phyloP scores from a whole-genome alignment of 2,329 filamentous ascomycete genomes.

The Esteya vermicola region DNA sequence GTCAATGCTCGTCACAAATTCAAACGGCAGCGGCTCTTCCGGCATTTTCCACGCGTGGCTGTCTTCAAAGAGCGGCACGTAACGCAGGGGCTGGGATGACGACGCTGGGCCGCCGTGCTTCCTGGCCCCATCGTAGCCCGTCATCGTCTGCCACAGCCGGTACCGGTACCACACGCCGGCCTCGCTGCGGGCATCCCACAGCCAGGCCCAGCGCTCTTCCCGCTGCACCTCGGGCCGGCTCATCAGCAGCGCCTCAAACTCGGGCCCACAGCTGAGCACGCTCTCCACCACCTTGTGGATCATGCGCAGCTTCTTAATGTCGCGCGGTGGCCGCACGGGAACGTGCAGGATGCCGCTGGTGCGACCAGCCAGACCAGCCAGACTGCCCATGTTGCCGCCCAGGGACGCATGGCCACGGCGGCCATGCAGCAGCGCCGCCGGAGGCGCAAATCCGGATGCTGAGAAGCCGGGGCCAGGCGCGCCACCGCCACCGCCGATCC shows the following conservation, averaged over 20 bases:
- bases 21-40: slow-evolving; percentile 59
- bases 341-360: slow-evolving; percentile 43
- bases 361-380: no score
- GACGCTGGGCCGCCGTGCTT: slow-evolving; percentile 30
- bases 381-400: slow-evolving; percentile 18
- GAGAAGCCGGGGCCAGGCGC: no score
- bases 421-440: no score
- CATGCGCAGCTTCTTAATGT: slow-evolving; percentile 64
- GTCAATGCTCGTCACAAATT: slow-evolving; percentile 62
- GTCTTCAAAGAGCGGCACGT: slow-evolving; percentile 58
- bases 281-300: slow-evolving; percentile 82
- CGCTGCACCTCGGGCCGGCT: slow-evolving; percentile 66
- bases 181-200: slow-evolving; percentile 71
- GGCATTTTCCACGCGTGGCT: slow-evolving; percentile 67
- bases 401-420: no score
- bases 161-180: slow-evolving; percentile 87
- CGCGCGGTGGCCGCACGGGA: slow-evolving; percentile 59
- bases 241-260: slow-evolving; percentile 90
- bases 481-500: no score
- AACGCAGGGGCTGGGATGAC: no score
- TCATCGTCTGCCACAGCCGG: slow-evolving; percentile 78
- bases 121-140: slow-evolving; percentile 45
- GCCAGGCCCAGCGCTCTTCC: slow-evolving; percentile 85
- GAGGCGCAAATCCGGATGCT: no score
- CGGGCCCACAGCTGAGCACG: slow-evolving; percentile 64